These are phyloP conservation scores for Grosmannia penicillata DNA, from an alignment of 2,329 filamentous ascomycete species.

Conservation along the genomic window DNA sequence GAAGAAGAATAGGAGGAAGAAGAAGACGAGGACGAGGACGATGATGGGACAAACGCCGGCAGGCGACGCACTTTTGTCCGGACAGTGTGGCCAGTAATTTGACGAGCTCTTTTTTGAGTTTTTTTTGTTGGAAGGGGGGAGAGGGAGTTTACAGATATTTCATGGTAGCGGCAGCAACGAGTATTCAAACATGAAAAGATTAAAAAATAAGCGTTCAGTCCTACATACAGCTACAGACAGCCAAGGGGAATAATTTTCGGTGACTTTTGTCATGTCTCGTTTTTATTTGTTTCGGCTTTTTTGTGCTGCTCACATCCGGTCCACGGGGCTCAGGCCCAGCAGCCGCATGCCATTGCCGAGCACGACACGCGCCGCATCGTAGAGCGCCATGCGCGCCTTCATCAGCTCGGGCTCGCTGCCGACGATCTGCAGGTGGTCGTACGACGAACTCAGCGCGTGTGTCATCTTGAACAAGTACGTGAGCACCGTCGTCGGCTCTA, in stretches of 20 bases:
- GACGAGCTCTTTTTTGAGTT: no score
- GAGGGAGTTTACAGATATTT: no score
- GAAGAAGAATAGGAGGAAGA: background rate
- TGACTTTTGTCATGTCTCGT: background rate
- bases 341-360: constrained; percentile 73
- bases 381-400: constrained; percentile 61
- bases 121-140: no score
- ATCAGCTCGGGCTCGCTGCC: constrained; percentile 60
- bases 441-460: constrained; percentile 63
- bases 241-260: background rate
- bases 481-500: constrained; percentile 44
- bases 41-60: background rate
- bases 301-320: constrained; percentile 26
- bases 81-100: no score
- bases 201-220: background rate
- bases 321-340: constrained; percentile 63
- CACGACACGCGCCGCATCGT: constrained; percentile 60
- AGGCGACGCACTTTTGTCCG: background rate
- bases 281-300: background rate
- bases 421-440: constrained; percentile 71
- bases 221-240: no score
- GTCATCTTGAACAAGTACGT: constrained; percentile 76
- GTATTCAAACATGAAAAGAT: background rate
- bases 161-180: no score
- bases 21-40: background rate